Evolutionary conservation across 768 basidiomycete genomes (phyloP), one percentile per base, ranked within the genome.

Genomic region (Macrolepiota albuminosa): DNA sequence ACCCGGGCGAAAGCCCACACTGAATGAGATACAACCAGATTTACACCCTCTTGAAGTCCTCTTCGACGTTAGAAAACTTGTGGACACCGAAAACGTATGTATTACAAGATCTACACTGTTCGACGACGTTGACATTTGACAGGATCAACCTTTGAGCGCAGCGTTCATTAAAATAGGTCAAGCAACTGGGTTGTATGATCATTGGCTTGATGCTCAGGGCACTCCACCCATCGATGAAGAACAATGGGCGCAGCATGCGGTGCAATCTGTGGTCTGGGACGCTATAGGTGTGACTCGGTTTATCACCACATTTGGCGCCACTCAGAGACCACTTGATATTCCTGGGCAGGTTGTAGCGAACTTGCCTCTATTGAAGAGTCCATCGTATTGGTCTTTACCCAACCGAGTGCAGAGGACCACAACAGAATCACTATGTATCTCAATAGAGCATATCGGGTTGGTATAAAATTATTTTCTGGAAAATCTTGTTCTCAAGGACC

Each of bases 11-110:
- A 82, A 76, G 64, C 84, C 81, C 29, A 67, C 76, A 49, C 68
- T 92, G 29, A 89, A 91, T 66, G 86, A 89, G 71, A 81, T 91
- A 11, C 89, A 93, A 66, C 82, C 87, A 4, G 83, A 89, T 65
- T 75, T 90, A 40, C 86, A 91, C 63, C 89, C 91, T 14, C 76
- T 85, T 4, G 91, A 93, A 69, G 78, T 92, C 42, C 77, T 93
- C 45, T 87, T 81, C 66, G 92, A 93, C 68, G 84, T 89, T 13
- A 80, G 81, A 67, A 93, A 93, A 69, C 78, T 93, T n/a, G 71
- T 91, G 56, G 81, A 85, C 45, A 82, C 87, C 10, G 73, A 80
- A 67, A 82, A 84, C 69, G 89, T 89, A 68, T 26, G 78, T 65
- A 8, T 62, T 54, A 59, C 18, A 48, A 11, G 36, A 34, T 21